Evolutionary conservation across 1,284 basidiomycete genomes (phyloP).

Genomic region (Apiotrichum porosum): DNA sequence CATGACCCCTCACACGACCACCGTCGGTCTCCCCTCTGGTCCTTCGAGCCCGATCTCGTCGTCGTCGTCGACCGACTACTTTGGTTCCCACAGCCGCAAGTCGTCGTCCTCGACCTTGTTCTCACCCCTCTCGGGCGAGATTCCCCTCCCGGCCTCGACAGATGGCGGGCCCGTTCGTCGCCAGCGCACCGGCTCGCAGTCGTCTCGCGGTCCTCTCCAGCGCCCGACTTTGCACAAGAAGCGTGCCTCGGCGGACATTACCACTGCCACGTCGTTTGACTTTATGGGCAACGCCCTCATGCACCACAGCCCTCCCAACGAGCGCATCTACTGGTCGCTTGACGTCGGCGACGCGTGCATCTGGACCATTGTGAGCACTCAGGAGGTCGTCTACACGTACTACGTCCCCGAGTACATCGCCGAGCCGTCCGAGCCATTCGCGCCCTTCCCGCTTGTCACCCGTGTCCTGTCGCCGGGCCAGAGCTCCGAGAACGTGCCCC

Average conservation of each 20-base stretch:
- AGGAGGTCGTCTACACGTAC: constrained; percentile 65
- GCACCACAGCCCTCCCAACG: constrained; percentile 2
- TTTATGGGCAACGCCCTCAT: constrained; percentile 13
- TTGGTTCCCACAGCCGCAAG: constrained; percentile 36
- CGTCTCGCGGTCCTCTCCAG: constrained; percentile 25
- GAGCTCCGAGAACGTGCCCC: constrained; percentile 23
- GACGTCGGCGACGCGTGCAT: constrained; percentile 38
- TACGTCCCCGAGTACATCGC: constrained; percentile 67
- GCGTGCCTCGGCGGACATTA: constrained; percentile 27
- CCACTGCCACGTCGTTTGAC: constrained; percentile 14
- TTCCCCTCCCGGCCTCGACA: constrained; percentile 27
- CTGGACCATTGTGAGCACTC: constrained; percentile 47
- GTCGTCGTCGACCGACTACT: constrained; percentile 38
- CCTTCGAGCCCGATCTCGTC: constrained; percentile 38
- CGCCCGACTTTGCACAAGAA: constrained; percentile 33
- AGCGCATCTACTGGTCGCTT: constrained; percentile 33
- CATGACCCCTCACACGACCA: constrained; percentile 44
- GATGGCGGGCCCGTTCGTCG: constrained; percentile 42
- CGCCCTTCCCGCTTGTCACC: constrained; percentile 76
- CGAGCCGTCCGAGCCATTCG: constrained; percentile 62
- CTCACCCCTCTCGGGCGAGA: constrained; percentile 29
- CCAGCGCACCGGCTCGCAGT: constrained; percentile 32
- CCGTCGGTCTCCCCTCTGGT: constrained; percentile 32
- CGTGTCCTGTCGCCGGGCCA: constrained; percentile 74
- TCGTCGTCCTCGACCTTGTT: constrained; percentile 36